Conservation (phyloP, 2,329 filamentous ascomycete species). For the Ramularia endophylla region DNA sequence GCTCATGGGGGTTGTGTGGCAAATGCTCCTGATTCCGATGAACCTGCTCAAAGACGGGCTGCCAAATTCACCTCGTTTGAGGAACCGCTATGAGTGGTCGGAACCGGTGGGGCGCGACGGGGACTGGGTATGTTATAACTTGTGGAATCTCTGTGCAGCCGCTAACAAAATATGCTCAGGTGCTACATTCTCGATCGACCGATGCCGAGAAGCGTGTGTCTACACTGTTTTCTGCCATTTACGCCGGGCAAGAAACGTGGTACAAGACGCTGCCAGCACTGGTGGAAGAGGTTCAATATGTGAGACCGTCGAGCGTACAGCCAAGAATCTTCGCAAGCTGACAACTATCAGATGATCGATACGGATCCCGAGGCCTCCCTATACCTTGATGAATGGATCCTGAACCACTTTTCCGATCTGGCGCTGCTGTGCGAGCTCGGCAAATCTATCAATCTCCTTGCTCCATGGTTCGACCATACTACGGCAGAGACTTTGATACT, state of each 20-base stretch:
- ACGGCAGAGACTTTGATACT: slow-evolving; percentile 4
- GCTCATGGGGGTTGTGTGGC: slow-evolving; percentile 27
- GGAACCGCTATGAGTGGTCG: slow-evolving; percentile 11
- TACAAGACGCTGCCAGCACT: slow-evolving; percentile 2
- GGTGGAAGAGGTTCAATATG: slow-evolving; percentile 23
- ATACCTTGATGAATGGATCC: slow-evolving; percentile 21
- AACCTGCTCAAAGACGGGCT: slow-evolving; percentile 9
- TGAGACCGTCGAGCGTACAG: too few species aligned
- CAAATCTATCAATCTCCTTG: slow-evolving; percentile 8
- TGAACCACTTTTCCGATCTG: slow-evolving; percentile 22
- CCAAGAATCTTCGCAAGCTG: too few species aligned
- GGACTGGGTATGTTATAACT: not conserved
- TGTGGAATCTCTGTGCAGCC: too few species aligned
- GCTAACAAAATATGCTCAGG: too few species aligned
- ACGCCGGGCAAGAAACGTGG: too few species aligned
- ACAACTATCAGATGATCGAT: slow-evolving; percentile 18
- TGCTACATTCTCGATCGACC: not conserved
- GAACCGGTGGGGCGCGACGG: not conserved
- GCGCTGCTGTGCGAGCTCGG: slow-evolving; percentile 22
- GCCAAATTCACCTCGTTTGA: slow-evolving; percentile 18
- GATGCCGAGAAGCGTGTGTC: not conserved
- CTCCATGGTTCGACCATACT: slow-evolving; percentile 12
- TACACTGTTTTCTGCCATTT: not conserved
- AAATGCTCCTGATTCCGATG: slow-evolving; percentile 8
- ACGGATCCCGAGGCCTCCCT: slow-evolving; percentile 19